phyloP scores from a whole-genome alignment of 139 green algal genomes.

The Edaphochlamys debaryana region DNA sequence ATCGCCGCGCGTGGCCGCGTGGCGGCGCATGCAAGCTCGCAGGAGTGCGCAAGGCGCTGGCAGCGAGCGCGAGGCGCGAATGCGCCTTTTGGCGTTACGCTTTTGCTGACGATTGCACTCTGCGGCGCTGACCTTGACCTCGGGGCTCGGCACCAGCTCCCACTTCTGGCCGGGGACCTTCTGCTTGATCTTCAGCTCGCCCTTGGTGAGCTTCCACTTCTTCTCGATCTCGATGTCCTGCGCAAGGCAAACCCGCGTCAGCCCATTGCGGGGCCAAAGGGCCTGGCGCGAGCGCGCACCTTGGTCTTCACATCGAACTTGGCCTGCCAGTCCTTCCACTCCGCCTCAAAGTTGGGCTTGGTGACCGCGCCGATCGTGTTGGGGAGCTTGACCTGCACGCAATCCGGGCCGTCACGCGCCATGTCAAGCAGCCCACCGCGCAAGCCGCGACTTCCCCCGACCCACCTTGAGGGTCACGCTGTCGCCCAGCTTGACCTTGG shows the following conservation, averaged over 20 bases:
- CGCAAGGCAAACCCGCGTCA: not conserved
- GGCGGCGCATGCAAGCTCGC: too few relatives aligned
- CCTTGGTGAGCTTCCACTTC: constrained; percentile 16
- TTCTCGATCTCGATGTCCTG: constrained; percentile 24
- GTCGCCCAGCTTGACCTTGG: constrained; percentile 29
- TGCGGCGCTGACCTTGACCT: constrained; percentile 25
- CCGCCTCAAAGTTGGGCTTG: not conserved
- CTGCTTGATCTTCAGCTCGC: constrained; percentile 46
- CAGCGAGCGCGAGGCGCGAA: too few relatives aligned
- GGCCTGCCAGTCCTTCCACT: constrained; percentile 1
- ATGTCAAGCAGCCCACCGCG: too few relatives aligned
- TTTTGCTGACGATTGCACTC: too few relatives aligned
- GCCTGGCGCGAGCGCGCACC: not conserved
- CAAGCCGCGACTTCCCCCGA: too few relatives aligned
- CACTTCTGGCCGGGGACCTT: constrained; percentile 1
- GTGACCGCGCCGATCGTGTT: not conserved
- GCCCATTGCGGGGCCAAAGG: not conserved
- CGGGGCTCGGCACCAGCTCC: constrained; percentile 16
- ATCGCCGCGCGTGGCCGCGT: too few relatives aligned
- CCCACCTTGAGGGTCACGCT: not conserved
- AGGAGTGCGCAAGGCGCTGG: too few relatives aligned
- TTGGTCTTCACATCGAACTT: constrained; percentile 21
- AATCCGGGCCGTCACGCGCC: too few relatives aligned
- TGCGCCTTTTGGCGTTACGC: not conserved
- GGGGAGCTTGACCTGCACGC: constrained; percentile 30